Conservation (phyloP, 2,329 filamentous ascomycete species). For the Diaporthe caulivora region DNA sequence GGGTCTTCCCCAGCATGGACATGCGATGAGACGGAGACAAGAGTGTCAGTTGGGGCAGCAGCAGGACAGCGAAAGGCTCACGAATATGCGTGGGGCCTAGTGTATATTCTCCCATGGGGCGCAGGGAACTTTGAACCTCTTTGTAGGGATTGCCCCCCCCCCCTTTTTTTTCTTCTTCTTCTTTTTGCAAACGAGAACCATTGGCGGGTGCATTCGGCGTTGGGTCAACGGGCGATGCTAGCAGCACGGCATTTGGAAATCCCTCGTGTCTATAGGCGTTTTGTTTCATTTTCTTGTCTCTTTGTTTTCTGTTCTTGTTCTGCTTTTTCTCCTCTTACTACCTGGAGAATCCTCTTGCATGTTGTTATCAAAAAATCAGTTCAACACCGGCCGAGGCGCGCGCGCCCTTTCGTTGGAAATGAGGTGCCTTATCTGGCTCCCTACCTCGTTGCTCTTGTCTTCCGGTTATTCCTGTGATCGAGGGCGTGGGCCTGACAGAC, state of each 20-base stretch:
- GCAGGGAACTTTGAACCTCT: background rate
- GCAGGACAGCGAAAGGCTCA: background rate
- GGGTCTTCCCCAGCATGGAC: conserved; percentile 67
- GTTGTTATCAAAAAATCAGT: background rate
- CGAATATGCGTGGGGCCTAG: background rate
- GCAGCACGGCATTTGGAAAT: conserved; percentile 34
- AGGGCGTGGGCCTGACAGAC: background rate
- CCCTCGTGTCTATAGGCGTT: conserved; percentile 26
- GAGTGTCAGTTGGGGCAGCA: background rate
- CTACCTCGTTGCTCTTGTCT: background rate
- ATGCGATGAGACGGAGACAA: conserved; percentile 57
- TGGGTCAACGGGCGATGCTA: conserved; percentile 23
- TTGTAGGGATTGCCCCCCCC: too few species aligned
- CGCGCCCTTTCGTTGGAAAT: too few species aligned
- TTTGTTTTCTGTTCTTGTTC: too few species aligned
- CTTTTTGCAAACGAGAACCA: conserved; percentile 4
- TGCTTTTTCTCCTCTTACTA: background rate
- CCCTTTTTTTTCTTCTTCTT: too few species aligned
- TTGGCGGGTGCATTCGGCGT: conserved; percentile 20
- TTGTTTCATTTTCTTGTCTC: background rate
- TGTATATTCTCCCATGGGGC: background rate
- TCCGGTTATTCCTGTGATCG: background rate
- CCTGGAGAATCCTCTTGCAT: too few species aligned
- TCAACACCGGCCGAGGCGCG: background rate
- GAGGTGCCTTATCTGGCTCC: background rate